Conservation (phyloP, 768 basidiomycete genomes). For the Lactarius hatsudake region DNA sequence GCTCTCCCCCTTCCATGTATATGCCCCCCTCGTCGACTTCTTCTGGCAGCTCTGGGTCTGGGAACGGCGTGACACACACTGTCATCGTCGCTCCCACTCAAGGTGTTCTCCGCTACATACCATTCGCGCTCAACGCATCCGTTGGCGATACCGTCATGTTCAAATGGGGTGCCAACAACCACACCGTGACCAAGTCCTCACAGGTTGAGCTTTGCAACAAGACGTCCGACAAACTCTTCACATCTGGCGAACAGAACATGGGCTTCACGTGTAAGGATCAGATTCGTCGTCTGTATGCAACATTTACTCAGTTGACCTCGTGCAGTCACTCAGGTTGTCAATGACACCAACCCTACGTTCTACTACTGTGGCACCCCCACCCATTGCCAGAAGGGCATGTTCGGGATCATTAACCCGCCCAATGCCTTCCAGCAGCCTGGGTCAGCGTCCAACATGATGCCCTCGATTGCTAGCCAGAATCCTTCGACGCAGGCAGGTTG, state of each 20-base stretch:
- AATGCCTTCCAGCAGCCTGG: constrained; percentile 44
- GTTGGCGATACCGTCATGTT: constrained; percentile 75
- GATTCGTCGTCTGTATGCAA: neutral
- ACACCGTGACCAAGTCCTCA: constrained; percentile 82
- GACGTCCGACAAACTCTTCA: constrained; percentile 54
- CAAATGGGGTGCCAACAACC: constrained; percentile 75
- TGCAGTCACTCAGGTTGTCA: constrained; percentile 64
- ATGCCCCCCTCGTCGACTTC: constrained; percentile 32
- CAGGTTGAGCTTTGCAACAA: constrained; percentile 70
- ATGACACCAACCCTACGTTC: constrained; percentile 69
- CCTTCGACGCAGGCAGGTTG: constrained; percentile 56
- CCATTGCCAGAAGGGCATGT: constrained; percentile 85
- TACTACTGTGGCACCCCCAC: constrained; percentile 68
- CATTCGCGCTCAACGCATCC: constrained; percentile 71
- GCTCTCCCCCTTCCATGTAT: constrained; percentile 35
- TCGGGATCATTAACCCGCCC: constrained; percentile 72
- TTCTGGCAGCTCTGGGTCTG: constrained; percentile 39
- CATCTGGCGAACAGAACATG: constrained; percentile 62
- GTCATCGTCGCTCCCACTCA: constrained; percentile 76
- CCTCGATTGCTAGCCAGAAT: constrained; percentile 37
- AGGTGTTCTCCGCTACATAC: constrained; percentile 72
- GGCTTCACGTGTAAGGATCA: constrained; percentile 52
- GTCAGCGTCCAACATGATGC: constrained; percentile 56
- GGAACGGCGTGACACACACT: constrained; percentile 58
- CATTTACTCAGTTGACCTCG: constrained; percentile 25